Evolutionary conservation across 768 basidiomycete species (phyloP).

Genomic region (Zangia roseola): DNA sequence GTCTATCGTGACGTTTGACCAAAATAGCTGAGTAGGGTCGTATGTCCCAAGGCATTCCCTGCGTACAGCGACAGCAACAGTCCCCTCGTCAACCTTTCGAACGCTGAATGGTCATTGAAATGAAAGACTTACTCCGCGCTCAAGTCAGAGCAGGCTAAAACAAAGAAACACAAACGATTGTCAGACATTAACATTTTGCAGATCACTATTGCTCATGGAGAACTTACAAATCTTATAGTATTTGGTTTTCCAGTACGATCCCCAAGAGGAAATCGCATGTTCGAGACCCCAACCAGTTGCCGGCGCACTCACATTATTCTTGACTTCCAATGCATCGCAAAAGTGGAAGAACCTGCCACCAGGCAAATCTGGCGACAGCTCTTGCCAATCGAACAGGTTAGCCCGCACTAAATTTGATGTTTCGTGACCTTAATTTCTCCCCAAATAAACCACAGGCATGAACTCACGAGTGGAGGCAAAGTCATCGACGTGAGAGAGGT

Average conservation of each 20-base stretch:
- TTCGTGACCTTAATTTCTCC: conserved; percentile 7
- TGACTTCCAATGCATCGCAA: conserved; percentile 40
- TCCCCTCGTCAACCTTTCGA: no score
- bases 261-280: conserved; percentile 61
- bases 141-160: conserved; percentile 49
- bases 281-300: conserved; percentile 60
- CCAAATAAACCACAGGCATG: no score
- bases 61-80: conserved; percentile 10
- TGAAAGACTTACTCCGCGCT: conserved; percentile 46
- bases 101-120: no score
- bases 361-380: conserved; percentile 47
- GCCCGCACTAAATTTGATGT: conserved; percentile 41
- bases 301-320: conserved; percentile 40
- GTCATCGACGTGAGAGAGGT: conserved; percentile 62
- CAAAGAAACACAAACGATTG: not conserved
- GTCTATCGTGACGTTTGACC: conserved; percentile 54
- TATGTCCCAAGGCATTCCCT: conserved; percentile 44
- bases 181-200: not conserved
- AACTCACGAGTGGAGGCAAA: conserved; percentile 55
- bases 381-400: conserved; percentile 68
- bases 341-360: conserved; percentile 37
- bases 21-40: conserved; percentile 38
- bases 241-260: conserved; percentile 50
- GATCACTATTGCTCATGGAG: not conserved
- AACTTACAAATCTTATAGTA: conserved; percentile 47